phyloP scores from a whole-genome alignment of 306 rosid species.

The Boehmeria nivea region DNA sequence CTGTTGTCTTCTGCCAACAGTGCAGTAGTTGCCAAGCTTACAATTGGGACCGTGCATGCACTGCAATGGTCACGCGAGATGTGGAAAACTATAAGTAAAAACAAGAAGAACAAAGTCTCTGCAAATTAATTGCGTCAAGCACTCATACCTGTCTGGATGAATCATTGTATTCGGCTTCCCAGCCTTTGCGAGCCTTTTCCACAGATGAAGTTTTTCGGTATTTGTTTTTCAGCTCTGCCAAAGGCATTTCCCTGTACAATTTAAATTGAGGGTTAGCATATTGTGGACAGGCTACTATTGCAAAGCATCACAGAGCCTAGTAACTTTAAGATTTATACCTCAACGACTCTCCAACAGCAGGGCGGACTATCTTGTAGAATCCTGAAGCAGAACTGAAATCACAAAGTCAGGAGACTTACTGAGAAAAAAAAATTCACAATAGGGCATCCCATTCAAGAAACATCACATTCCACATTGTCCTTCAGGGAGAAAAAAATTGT shows the following conservation, averaged over 20 bases:
- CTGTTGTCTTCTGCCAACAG: conserved; percentile 93
- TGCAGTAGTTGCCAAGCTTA: conserved; percentile 80
- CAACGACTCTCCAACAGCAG: conserved; percentile 91
- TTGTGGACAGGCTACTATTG: neutral
- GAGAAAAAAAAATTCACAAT: too few species aligned
- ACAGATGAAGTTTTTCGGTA: conserved; percentile 71
- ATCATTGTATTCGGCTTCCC: conserved; percentile 88
- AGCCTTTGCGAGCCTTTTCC: conserved; percentile 80
- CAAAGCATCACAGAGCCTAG: conserved; percentile 11
- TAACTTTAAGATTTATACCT: conserved; percentile 45
- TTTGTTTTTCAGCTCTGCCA: conserved; percentile 74
- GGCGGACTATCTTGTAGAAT: conserved; percentile 80
- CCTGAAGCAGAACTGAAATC: conserved; percentile 75
- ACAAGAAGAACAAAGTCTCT: neutral
- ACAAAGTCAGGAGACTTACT: too few species aligned
- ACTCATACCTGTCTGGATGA: conserved; percentile 89
- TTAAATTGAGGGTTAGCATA: conserved; percentile 7
- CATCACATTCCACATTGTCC: too few species aligned
- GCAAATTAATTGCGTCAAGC: conserved; percentile 14
- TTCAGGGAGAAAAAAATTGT: too few species aligned
- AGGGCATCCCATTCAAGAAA: too few species aligned
- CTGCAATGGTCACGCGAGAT: conserved; percentile 30
- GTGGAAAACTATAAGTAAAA: neutral
- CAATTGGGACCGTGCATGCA: conserved; percentile 99
- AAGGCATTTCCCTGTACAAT: conserved; percentile 77